Conservation (phyloP, 768 basidiomycete species). For the Mycena filopes region DNA sequence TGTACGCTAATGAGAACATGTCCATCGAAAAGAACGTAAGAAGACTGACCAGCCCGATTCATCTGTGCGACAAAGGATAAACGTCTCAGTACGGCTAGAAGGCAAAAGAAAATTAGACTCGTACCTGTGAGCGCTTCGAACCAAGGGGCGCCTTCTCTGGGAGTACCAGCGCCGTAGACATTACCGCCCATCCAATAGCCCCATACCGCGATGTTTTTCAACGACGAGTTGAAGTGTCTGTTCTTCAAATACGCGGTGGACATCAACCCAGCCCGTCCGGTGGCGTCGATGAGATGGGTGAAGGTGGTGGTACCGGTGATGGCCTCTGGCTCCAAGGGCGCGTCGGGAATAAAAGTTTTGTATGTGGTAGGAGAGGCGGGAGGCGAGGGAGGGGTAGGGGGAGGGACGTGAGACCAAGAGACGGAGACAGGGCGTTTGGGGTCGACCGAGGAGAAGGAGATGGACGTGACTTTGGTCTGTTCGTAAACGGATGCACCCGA, state of each 20-base stretch:
- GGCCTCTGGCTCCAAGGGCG: slow-evolving; percentile 20
- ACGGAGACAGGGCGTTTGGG: slow-evolving; percentile 61
- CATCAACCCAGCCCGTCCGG: slow-evolving; percentile 77
- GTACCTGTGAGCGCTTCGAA: slow-evolving; percentile 78
- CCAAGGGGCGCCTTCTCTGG: slow-evolving; percentile 68
- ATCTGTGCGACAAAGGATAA: slow-evolving; percentile 47
- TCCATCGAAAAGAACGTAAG: neutral
- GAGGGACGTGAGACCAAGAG: slow-evolving; percentile 60
- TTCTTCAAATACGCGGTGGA: slow-evolving; percentile 77
- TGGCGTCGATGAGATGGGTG: slow-evolving; percentile 77
- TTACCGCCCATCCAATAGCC: slow-evolving; percentile 74
- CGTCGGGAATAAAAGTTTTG: slow-evolving; percentile 25
- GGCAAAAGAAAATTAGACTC: slow-evolving; percentile 23
- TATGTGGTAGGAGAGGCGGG: slow-evolving; percentile 51
- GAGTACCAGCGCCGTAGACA: slow-evolving; percentile 61
- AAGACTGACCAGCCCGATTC: slow-evolving; percentile 63
- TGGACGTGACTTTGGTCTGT: slow-evolving; percentile 60
- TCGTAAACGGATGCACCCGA: slow-evolving; percentile 65
- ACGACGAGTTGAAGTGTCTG: slow-evolving; percentile 70
- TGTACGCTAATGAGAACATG: neutral
- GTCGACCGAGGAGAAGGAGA: slow-evolving; percentile 55
- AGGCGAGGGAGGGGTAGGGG: slow-evolving; percentile 52
- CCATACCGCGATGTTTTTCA: slow-evolving; percentile 83
- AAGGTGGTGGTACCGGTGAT: slow-evolving; percentile 67
- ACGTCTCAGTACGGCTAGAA: neutral